Evolutionary conservation across 225 moss, liverwort and hornwort species (phyloP).

Genomic region (Bryoerythrophyllum caledonicum): DNA sequence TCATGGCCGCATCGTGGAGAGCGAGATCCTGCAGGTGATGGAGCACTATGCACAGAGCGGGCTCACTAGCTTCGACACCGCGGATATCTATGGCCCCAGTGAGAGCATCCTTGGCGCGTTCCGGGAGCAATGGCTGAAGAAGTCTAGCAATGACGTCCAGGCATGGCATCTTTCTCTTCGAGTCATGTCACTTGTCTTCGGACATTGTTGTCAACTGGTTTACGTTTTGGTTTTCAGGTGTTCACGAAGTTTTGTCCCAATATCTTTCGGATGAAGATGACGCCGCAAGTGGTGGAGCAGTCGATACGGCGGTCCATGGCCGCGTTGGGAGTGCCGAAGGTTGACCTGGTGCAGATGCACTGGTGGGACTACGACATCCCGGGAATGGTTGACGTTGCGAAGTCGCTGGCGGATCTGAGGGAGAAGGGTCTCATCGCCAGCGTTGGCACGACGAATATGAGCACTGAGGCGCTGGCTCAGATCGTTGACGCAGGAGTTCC

Average conservation of each 20-base stretch:
- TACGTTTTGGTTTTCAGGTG: slow-evolving; percentile 27
- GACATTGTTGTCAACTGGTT: not conserved
- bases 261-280: slow-evolving; percentile 47
- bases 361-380: slow-evolving; percentile 55
- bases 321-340: slow-evolving; percentile 39
- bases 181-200: not conserved
- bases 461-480: slow-evolving; percentile 46
- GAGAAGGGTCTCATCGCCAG: slow-evolving; percentile 51
- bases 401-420: slow-evolving; percentile 50
- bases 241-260: slow-evolving; percentile 53
- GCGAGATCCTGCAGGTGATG: slow-evolving; percentile 46
- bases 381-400: slow-evolving; percentile 55
- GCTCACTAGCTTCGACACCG: slow-evolving; percentile 55
- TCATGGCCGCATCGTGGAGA: slow-evolving; percentile 45
- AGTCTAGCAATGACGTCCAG: slow-evolving; percentile 29
- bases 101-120: slow-evolving; percentile 51
- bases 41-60: slow-evolving; percentile 41
- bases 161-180: slow-evolving; percentile 14
- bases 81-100: slow-evolving; percentile 57
- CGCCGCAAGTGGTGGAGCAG: slow-evolving; percentile 45
- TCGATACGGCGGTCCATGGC: slow-evolving; percentile 45
- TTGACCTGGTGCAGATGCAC: slow-evolving; percentile 58
- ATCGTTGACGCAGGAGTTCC: slow-evolving; percentile 48
- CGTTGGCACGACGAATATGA: slow-evolving; percentile 59
- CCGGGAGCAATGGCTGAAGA: slow-evolving; percentile 33